Percentiles rank a stretch among this genome's conserved stretches.
These are phyloP conservation scores for Thermothielavioides terrestris DNA, from an alignment of 495 filamentous ascomycete genomes.

Conservation along the genomic window DNA sequence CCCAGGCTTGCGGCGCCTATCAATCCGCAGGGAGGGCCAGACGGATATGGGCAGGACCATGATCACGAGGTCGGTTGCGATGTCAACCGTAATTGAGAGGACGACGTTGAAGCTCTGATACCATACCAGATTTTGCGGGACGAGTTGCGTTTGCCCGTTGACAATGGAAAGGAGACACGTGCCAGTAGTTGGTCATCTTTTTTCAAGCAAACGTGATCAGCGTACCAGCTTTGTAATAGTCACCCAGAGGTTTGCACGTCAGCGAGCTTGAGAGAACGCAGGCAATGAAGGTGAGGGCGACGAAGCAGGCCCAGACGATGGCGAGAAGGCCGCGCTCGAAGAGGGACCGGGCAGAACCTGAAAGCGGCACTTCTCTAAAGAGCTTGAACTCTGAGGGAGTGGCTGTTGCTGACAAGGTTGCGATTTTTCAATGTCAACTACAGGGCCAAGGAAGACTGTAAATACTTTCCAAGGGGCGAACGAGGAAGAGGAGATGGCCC, in stretches of 20 bases:
- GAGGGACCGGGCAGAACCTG: not conserved
- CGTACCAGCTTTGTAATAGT: slow-evolving; percentile 4
- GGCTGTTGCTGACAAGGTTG: not conserved
- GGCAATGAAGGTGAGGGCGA: not conserved
- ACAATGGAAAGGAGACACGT: not conserved
- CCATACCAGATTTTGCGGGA: not conserved
- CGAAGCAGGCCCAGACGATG: slow-evolving; percentile 7
- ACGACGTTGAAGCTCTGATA: not conserved
- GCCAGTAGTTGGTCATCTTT: not conserved
- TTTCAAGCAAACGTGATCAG: too few species aligned
- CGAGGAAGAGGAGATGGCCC: too few species aligned
- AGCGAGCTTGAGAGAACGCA: slow-evolving; percentile 2
- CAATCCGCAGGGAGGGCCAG: not conserved
- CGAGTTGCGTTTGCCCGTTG: not conserved
- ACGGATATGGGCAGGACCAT: slow-evolving; percentile 3
- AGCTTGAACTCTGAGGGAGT: not conserved
- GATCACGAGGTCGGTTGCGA: slow-evolving; percentile 3
- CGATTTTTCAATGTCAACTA: not conserved
- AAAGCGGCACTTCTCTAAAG: not conserved
- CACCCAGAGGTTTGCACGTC: not conserved
- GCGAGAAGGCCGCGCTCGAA: not conserved
- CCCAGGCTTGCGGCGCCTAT: not conserved
- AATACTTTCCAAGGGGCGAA: too few species aligned
- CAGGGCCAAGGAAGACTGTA: too few species aligned
- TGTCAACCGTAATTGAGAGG: not conserved